A percentile compares a stretch with the other conserved stretches of the same genome.
These are phyloP conservation scores for Citrus trifoliata DNA, from an alignment of 345 rosid species.

Conservation along the genomic window DNA sequence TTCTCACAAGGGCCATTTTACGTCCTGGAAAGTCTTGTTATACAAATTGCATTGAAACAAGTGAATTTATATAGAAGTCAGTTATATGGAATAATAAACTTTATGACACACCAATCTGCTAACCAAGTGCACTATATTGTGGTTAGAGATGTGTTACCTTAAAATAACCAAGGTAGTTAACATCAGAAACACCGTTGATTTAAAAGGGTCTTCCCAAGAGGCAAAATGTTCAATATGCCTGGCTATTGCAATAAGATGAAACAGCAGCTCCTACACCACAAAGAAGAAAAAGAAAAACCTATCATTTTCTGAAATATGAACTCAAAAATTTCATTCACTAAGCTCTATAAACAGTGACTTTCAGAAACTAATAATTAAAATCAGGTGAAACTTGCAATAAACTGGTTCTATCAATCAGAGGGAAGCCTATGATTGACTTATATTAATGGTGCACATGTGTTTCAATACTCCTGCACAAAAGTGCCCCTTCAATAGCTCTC, in stretches of 20 bases:
- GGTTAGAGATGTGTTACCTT: constrained; percentile 33
- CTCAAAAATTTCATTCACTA: neutral
- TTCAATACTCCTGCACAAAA: neutral
- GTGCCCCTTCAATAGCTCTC: neutral
- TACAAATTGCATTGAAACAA: neutral
- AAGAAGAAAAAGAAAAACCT: neutral
- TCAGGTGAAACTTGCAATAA: neutral
- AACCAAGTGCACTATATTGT: constrained; percentile 5
- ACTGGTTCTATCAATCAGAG: neutral
- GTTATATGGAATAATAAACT: neutral
- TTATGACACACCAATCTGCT: neutral
- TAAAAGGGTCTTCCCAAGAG: constrained; percentile 71
- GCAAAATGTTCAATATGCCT: constrained; percentile 46
- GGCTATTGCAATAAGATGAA: constrained; percentile 54
- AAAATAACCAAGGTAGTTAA: constrained; percentile 38
- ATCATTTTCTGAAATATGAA: neutral
- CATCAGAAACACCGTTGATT: constrained; percentile 55
- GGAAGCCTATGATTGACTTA: neutral
- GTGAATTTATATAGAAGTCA: neutral
- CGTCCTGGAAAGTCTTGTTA: neutral
- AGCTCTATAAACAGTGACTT: neutral
- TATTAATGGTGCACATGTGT: neutral
- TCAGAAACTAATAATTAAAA: neutral
- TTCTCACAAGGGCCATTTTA: neutral
- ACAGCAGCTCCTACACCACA: constrained; percentile 64